These are phyloP conservation scores for Scleroderma bovista DNA, from an alignment of 768 basidiomycete genomes.

Conservation along the genomic window DNA sequence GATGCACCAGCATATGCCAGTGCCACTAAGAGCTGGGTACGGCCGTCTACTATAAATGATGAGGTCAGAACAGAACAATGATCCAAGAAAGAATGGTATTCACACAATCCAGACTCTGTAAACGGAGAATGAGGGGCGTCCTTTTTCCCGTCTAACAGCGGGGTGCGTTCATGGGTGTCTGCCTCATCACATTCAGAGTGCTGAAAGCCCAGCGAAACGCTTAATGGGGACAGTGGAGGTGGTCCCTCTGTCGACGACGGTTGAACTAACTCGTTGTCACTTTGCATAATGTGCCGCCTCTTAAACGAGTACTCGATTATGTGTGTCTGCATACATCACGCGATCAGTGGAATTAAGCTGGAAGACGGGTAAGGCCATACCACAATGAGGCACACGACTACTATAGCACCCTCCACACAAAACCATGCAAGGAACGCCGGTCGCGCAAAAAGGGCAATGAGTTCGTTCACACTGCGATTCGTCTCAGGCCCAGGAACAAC, in stretches of 20 bases:
- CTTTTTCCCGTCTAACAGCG: conserved; percentile 42
- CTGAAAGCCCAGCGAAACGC: conserved; percentile 29
- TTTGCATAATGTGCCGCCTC: conserved; percentile 24
- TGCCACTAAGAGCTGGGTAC: conserved; percentile 60
- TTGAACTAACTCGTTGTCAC: conserved; percentile 1
- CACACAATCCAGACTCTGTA: conserved; percentile 20
- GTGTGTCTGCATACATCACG: conserved; percentile 56
- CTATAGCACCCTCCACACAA: conserved; percentile 56
- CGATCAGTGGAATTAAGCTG: neutral
- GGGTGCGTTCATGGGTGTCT: conserved; percentile 45
- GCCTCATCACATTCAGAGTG: conserved; percentile 28
- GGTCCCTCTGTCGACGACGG: conserved; percentile 25
- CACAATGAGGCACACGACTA: conserved; percentile 53
- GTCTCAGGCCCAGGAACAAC: conserved; percentile 71
- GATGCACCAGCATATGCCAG: conserved; percentile 84
- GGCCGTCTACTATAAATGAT: conserved; percentile 27
- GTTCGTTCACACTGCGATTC: conserved; percentile 80
- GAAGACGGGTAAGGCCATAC: conserved; percentile 40
- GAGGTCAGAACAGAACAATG: conserved; percentile 15
- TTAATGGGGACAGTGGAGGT: conserved; percentile 32
- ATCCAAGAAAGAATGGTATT: conserved; percentile 26
- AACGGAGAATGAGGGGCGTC: conserved; percentile 24
- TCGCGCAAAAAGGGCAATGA: conserved; percentile 69
- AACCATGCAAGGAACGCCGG: conserved; percentile 81
- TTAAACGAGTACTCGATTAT: conserved; percentile 58